A percentile compares a stretch with the other conserved stretches of the same genome.
These are phyloP conservation scores for Gastrolobium bilobum DNA, from an alignment of 306 rosid genomes.

Conservation along the genomic window DNA sequence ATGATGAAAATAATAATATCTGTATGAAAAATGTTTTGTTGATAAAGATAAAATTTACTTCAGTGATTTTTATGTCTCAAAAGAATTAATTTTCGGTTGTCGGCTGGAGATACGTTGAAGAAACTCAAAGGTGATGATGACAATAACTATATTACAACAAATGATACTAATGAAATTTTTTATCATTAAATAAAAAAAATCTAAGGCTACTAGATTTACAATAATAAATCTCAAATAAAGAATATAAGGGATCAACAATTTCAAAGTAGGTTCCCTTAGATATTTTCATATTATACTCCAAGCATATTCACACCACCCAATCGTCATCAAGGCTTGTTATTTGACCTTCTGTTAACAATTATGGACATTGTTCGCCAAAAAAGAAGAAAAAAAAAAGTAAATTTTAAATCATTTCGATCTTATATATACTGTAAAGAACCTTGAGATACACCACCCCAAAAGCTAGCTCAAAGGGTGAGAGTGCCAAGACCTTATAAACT, in stretches of 20 bases:
- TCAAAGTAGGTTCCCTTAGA: slow-evolving; percentile 25
- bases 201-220: background rate
- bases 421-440: no score
- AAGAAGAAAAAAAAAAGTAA: background rate
- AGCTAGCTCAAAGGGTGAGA: no score
- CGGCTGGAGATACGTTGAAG: background rate
- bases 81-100: no score
- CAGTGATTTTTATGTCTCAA: no score
- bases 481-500: no score
- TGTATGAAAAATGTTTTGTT: no score
- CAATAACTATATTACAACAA: no score
- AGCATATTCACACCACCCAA: slow-evolving; percentile 32
- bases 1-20: background rate
- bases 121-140: background rate
- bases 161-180: slow-evolving; percentile 1
- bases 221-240: background rate
- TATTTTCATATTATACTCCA: slow-evolving; percentile 26
- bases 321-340: background rate
- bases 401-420: background rate
- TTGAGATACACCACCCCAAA: no score
- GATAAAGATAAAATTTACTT: no score
- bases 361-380: background rate
- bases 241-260: slow-evolving; percentile 34
- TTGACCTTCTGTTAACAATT: slow-evolving; percentile 35
- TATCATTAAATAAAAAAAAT: background rate